Base-by-base conservation (phyloP, 2,329 filamentous ascomycete species). In the Orbilia blumenaviensis region DNA sequence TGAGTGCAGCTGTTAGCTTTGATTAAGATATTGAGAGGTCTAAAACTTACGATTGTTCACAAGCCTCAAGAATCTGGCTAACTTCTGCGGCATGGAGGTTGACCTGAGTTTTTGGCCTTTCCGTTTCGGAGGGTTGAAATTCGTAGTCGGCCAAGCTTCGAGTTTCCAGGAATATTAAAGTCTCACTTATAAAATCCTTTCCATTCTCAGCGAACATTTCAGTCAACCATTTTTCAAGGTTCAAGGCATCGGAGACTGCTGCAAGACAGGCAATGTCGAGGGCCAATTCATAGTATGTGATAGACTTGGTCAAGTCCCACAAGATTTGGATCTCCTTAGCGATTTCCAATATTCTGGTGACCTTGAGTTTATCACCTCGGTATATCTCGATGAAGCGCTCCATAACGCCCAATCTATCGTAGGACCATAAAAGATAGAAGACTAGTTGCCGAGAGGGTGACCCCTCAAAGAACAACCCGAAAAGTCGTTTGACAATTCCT, bases 341-440 rank as follows among this genome's bases (percentile, higher is more conserved):
- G 38, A 81, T 80, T 44, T 81, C 80, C 41, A 81, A 74, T 41
- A 81, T 81, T 10, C 79, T 77, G n/a, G 78, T 78, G 25, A 81
- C 77, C 21, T 77, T 78, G 25, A 80, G 67, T 29, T 79, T 79
- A 46, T 80, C 79, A 14, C 50, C 48, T 8, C 72, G 73, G 34
- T 80, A 79, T 61, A 79, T 78, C 46, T 93, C 90, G 44, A 94
- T 89, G 34, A 99, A 88, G 72, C 92, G 89, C 78, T 90, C 88
- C 8, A 90, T 90, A 14, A 98, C 91, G 91, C 93, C 98, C 18
- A 90, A 87, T 79, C 90, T 92, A 81, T 98, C 93, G 81, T 95
- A 93, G 79, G 91, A 90, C 94, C 94, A 98, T 4, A 97, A 85
- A 72, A 93, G 94, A 81, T 97, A 91, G 69, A 99, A 87, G 12